A percentile compares a stretch with the other conserved stretches of the same genome.
Evolutionary conservation across 192 early-diverging fungal species (phyloP).

Genomic region (Chytriomyces confervae): DNA sequence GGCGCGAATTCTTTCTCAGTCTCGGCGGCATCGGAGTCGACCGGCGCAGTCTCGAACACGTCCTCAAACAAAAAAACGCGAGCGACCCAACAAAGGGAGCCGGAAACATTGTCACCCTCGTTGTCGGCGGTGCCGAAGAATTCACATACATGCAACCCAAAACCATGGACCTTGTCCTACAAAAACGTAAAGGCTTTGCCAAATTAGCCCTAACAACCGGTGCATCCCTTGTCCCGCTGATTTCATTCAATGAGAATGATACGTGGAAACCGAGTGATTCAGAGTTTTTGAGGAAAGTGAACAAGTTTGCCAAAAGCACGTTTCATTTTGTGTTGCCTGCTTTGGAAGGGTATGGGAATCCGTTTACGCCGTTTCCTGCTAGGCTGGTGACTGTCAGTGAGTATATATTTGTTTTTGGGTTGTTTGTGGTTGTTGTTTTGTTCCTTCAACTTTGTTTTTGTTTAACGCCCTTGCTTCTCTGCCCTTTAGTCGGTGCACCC

Average conservation of each 20-base stretch:
- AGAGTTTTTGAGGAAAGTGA: conserved; percentile 30
- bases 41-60: conserved; percentile 31
- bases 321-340: conserved; percentile 34
- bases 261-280: conserved; percentile 28
- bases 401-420: background rate
- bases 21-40: conserved; percentile 36
- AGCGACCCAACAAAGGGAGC: conserved; percentile 24
- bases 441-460: background rate
- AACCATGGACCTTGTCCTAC: conserved; percentile 45
- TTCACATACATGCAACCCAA: conserved; percentile 31
- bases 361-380: conserved; percentile 33
- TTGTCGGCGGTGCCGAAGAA: conserved; percentile 48
- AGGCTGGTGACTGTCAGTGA: conserved; percentile 35
- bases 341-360: conserved; percentile 25
- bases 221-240: conserved; percentile 42
- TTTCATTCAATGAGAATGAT: conserved; percentile 39
- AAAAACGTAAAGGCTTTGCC: conserved; percentile 49
- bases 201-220: conserved; percentile 52
- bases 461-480: too few relatives aligned
- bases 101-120: conserved; percentile 23
- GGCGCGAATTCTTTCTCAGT: conserved; percentile 28
- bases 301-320: conserved; percentile 17
- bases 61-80: conserved; percentile 17
- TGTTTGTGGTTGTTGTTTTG: too few relatives aligned
- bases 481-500: too few relatives aligned